Percentiles rank a stretch among this genome's conserved stretches.
phyloP scores from a whole-genome alignment of 2,329 filamentous ascomycete genomes.

The Fusarium nodosum region DNA sequence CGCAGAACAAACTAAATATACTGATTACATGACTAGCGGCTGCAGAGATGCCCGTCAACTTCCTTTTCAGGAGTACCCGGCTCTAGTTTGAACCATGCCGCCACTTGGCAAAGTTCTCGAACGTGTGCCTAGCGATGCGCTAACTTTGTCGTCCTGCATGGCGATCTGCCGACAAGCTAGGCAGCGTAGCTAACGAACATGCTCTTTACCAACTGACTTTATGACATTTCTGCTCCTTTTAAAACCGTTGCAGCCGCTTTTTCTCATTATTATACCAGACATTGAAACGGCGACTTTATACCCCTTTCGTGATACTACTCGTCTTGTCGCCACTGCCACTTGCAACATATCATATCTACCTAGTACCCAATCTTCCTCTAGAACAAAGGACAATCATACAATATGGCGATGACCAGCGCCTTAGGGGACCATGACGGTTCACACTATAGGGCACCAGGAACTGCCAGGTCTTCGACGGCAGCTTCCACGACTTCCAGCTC shows the following conservation, averaged over 20 bases:
- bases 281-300: conserved; percentile 15
- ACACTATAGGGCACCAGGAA: conserved; percentile 31
- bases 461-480: conserved; percentile 32
- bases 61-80: conserved; percentile 37
- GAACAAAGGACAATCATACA: conserved; percentile 2
- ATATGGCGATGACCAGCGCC: conserved; percentile 24
- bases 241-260: conserved; percentile 3
- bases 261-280: conserved; percentile 7
- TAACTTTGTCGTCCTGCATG: conserved; percentile 28
- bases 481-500: conserved; percentile 35
- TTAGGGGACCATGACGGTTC: conserved; percentile 23
- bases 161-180: conserved; percentile 34
- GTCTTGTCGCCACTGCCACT: conserved; percentile 3
- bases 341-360: not conserved
- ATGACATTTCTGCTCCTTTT: conserved; percentile 23
- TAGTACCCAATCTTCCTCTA: not conserved
- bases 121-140: conserved; percentile 16
- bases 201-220: conserved; percentile 12
- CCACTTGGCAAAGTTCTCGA: conserved; percentile 33
- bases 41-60: conserved; percentile 33
- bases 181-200: not conserved
- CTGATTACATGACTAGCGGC: conserved; percentile 34
- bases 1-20: conserved; percentile 22
- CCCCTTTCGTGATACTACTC: conserved; percentile 7
- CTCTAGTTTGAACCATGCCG: conserved; percentile 31